Evolutionary conservation across 768 basidiomycete genomes (phyloP), one percentile per base, ranked within the genome.

Genomic region (Suillus discolor): DNA sequence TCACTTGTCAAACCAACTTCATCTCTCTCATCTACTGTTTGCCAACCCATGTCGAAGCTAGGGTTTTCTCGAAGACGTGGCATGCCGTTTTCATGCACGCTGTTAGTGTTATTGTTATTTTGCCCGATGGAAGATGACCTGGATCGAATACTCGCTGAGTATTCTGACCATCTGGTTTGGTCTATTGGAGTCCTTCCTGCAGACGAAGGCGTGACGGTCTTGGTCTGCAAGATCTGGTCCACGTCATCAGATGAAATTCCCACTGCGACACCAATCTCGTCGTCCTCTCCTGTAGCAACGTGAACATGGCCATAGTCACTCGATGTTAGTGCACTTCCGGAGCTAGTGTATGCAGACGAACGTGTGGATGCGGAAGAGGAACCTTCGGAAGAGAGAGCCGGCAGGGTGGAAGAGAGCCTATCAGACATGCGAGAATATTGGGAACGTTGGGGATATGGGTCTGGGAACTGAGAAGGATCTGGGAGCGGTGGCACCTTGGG

Each of bases 41-140:
- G 88, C 92, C 92, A 93, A 54, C 83, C 85, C 76, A 88, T 81
- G 72, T 93, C 92, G 73, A 89, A 91, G 73, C 89, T 90, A n/a
- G 87, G 85, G 71, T 89, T 88, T 69, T 87, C 84, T 23, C 84
- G 82, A 53, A 89, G 79, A 31, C 78, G 81, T 7, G 85, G 83
- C 16, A 79, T 62, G 68, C 68, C 73, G 64, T 68, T 69, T 44
- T 88, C 86, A 44, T 83, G 80, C 23, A 71, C 65, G 61, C 73
- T 73, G 60, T 80, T 81, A 71, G 71, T 76, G 73, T 77, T 78
- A 69, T 70, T 76, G 73, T 77, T 78, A 69, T 71, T 80, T 71
- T 85, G 83, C 23, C 82, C 86, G 59, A 88, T 77, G 25, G 89
- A 90, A 20, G 90, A 90, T 3, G 90, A 91, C 65, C 89, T 86